Conservation (phyloP, 2,329 filamentous ascomycete genomes). For the Corinectria fuckeliana region DNA sequence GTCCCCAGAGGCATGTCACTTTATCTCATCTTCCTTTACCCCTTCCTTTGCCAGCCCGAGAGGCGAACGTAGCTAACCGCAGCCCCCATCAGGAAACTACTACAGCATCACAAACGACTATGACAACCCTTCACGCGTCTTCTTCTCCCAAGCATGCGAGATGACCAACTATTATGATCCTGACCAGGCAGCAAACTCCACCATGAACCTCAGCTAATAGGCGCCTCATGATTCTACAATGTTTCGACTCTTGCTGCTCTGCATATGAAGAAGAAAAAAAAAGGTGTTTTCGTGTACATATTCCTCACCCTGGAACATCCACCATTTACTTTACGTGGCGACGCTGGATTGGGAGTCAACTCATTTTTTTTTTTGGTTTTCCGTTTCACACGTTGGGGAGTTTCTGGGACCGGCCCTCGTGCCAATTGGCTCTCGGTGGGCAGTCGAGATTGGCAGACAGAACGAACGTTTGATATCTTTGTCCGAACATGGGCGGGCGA, state of each 20-base stretch:
- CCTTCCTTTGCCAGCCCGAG: background rate
- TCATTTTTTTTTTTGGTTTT: constrained; percentile 2
- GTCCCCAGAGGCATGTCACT: constrained; percentile 83
- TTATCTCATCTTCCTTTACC: constrained; percentile 4
- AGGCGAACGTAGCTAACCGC: constrained; percentile 8
- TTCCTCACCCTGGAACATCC: background rate
- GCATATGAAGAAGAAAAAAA: too few relatives aligned
- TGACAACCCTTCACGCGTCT: constrained; percentile 75
- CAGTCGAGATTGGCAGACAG: background rate
- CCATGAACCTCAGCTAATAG: constrained; percentile 21
- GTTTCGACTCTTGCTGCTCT: background rate
- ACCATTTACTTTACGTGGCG: background rate
- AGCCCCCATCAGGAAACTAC: constrained; percentile 75
- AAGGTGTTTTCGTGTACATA: constrained; percentile 12
- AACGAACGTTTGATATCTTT: constrained; percentile 6
- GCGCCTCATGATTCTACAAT: background rate
- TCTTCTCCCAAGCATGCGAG: constrained; percentile 90
- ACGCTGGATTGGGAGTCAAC: constrained; percentile 5
- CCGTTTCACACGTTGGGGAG: constrained; percentile 7
- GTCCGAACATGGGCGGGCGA: constrained; percentile 10
- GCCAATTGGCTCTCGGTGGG: background rate
- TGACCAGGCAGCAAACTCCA: constrained; percentile 31
- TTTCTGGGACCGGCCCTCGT: constrained; percentile 6
- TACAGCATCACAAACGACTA: constrained; percentile 90
- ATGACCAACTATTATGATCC: constrained; percentile 41